Conservation (phyloP, 495 filamentous ascomycete species). For the Neurospora sp. region DNA sequence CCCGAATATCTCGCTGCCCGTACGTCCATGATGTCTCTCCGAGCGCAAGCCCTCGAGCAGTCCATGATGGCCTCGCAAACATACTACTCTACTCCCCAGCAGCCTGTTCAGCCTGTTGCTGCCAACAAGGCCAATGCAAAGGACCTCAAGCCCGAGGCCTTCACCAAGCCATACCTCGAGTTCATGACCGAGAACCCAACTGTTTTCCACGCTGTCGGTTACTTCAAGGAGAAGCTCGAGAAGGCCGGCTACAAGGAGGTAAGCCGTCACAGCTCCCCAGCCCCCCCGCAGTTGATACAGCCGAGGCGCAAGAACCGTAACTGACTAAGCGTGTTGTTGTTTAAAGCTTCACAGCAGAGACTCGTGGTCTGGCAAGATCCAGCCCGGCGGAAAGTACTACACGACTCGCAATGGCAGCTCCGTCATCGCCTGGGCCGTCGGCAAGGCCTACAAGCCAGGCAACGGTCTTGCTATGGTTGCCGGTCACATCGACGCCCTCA, state of each 20-base stretch:
- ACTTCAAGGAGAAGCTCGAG: slow-evolving; percentile 61
- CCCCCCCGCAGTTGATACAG: background rate
- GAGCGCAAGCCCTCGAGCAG: slow-evolving; percentile 18
- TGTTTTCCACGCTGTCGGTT: slow-evolving; percentile 75
- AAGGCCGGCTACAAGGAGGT: slow-evolving; percentile 60
- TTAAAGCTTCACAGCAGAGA: slow-evolving; percentile 65
- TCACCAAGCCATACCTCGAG: slow-evolving; percentile 74
- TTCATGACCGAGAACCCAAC: slow-evolving; percentile 89
- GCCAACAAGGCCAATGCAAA: slow-evolving; percentile 20
- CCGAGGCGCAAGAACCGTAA: background rate
- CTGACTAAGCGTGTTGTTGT: background rate
- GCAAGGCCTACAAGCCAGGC: slow-evolving; percentile 70
- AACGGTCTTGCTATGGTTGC: slow-evolving; percentile 75
- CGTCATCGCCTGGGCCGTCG: slow-evolving; percentile 78
- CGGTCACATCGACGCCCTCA: slow-evolving; percentile 87
- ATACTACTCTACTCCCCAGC: background rate
- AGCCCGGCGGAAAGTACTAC: slow-evolving; percentile 81
- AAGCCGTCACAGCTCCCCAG: slow-evolving; percentile 3
- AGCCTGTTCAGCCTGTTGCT: background rate
- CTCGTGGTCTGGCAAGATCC: slow-evolving; percentile 63
- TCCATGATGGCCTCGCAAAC: slow-evolving; percentile 10
- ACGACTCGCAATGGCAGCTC: slow-evolving; percentile 76
- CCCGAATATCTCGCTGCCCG: slow-evolving; percentile 30
- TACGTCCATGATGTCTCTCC: slow-evolving; percentile 31
- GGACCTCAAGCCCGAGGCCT: slow-evolving; percentile 45